phyloP scores from a whole-genome alignment of 306 rosid species.

The Herpetospermum pedunculosum region DNA sequence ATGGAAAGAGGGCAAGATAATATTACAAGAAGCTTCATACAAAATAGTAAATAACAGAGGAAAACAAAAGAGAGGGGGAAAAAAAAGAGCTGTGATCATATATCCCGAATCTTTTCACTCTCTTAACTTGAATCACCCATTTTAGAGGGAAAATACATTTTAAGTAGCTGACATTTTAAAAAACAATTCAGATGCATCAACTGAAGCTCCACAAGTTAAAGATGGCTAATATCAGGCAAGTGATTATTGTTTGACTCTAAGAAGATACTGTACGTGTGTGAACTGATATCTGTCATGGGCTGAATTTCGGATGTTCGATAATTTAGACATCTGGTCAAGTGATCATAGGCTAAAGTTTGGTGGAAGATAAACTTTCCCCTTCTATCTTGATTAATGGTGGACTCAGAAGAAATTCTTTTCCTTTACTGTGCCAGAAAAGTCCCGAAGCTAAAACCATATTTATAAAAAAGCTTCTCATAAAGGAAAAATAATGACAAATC shows the following conservation, averaged over 20 bases:
- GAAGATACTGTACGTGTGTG: not conserved
- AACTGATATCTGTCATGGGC: not conserved
- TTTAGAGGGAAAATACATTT: not conserved
- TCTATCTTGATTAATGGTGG: not conserved
- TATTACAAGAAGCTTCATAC: not conserved
- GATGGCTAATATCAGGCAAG: not conserved
- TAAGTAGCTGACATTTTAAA: not conserved
- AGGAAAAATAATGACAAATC: too few species aligned
- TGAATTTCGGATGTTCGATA: not conserved
- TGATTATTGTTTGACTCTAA: not conserved
- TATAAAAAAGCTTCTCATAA: too few species aligned
- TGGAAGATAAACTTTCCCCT: not conserved
- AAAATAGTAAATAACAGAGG: not conserved
- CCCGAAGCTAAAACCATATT: too few species aligned
- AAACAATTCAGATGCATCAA: not conserved
- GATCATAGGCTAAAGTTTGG: not conserved
- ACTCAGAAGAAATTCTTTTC: not conserved
- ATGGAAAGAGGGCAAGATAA: constrained; percentile 6
- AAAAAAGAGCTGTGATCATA: not conserved
- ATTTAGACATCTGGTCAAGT: not conserved
- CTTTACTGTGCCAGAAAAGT: not conserved
- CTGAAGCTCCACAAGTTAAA: not conserved
- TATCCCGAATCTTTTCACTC: not conserved
- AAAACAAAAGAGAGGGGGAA: not conserved
- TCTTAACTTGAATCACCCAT: not conserved